These are phyloP conservation scores for Lunularia cruciata DNA, from an alignment of 225 moss, liverwort and hornwort genomes.

Conservation along the genomic window DNA sequence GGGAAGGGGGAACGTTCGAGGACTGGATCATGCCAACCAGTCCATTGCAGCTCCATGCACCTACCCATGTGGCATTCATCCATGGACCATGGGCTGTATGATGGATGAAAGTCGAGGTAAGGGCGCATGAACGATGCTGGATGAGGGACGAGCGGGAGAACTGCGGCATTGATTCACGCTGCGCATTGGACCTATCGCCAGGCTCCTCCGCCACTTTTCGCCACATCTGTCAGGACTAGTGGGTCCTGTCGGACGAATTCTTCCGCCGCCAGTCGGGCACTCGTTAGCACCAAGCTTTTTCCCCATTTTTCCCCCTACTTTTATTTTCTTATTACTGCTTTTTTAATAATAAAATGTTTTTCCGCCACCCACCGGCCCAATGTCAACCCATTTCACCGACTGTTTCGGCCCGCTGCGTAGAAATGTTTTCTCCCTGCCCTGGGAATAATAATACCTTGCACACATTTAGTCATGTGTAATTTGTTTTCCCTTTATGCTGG, in stretches of 20 bases:
- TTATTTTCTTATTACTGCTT: too few species aligned
- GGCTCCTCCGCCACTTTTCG: not conserved
- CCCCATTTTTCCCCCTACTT: not conserved
- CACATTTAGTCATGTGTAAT: not conserved
- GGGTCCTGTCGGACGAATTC: constrained; percentile 6
- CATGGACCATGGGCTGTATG: not conserved
- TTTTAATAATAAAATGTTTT: too few species aligned
- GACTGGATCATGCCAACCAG: not conserved
- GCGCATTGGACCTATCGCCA: not conserved
- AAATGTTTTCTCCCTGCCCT: not conserved
- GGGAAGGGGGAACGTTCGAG: not conserved
- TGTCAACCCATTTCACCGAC: not conserved
- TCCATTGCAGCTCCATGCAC: not conserved
- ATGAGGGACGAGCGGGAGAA: too few species aligned
- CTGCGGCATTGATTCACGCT: too few species aligned
- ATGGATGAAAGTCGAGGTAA: not conserved
- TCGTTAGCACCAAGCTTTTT: not conserved
- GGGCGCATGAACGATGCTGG: not conserved
- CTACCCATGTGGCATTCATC: not conserved
- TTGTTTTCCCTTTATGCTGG: constrained; percentile 1
- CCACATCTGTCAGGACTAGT: constrained; percentile 1
- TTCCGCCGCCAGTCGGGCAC: not conserved
- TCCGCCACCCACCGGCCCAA: too few species aligned
- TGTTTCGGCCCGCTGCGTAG: constrained; percentile 8
- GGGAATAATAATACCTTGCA: too few species aligned